These are phyloP conservation scores for Mycena indigotica DNA, from an alignment of 768 basidiomycete species.

Conservation along the genomic window DNA sequence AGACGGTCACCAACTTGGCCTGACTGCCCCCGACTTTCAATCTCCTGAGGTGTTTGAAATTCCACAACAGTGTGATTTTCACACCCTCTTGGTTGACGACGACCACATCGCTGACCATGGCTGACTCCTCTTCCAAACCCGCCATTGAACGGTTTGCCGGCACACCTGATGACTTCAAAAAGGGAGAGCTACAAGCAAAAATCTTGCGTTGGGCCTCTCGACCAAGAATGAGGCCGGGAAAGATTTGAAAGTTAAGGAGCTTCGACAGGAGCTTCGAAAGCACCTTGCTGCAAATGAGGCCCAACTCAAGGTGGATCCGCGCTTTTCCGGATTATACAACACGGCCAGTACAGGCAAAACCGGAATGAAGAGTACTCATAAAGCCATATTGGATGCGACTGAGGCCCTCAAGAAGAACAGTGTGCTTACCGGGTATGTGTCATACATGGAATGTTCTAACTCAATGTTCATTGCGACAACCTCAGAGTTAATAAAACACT, in stretches of 20 bases:
- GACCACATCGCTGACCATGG: neutral
- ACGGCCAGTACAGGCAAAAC: constrained; percentile 3
- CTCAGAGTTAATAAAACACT: neutral
- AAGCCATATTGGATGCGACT: neutral
- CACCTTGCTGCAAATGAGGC: neutral
- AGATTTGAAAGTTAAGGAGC: neutral
- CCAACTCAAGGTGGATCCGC: neutral
- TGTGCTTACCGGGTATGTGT: neutral
- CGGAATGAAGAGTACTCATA: neutral
- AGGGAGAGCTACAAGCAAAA: too few species aligned
- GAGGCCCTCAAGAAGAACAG: neutral
- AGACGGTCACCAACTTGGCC: too few species aligned
- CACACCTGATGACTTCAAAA: too few species aligned
- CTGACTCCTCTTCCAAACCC: neutral
- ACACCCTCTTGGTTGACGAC: neutral
- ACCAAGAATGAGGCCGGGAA: neutral
- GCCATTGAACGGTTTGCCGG: too few species aligned
- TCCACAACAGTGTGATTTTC: neutral
- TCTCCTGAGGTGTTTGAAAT: neutral
- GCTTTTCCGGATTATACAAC: neutral
- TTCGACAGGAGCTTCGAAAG: neutral
- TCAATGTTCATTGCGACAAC: neutral
- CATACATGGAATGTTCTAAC: neutral
- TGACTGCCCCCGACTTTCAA: too few species aligned
- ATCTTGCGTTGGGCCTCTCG: neutral